phyloP scores from a whole-genome alignment of 2,329 filamentous ascomycete genomes.

The Ceratocystiopsis minuta region DNA sequence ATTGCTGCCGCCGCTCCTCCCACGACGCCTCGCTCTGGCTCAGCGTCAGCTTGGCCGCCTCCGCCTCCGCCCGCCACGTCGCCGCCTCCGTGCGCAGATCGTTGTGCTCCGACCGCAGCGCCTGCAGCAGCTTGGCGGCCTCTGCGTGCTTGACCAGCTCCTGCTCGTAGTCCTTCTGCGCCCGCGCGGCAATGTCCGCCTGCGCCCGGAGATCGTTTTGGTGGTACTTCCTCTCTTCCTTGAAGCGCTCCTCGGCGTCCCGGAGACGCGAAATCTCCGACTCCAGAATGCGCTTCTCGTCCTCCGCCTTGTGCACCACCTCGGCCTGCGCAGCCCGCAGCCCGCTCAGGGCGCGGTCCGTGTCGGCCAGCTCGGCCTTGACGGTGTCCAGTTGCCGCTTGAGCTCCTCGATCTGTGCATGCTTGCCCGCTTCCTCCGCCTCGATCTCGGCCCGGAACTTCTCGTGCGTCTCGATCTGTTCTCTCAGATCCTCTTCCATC shows the following conservation, averaged over 20 bases:
- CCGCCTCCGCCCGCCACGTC: constrained; percentile 59
- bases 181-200: constrained; percentile 79
- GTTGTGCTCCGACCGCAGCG: constrained; percentile 63
- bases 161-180: constrained; percentile 87
- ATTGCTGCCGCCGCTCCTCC: constrained; percentile 61
- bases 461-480: constrained; percentile 62
- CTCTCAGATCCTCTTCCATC: constrained; percentile 73
- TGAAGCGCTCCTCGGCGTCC: constrained; percentile 65
- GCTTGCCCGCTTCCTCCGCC: constrained; percentile 54
- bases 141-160: constrained; percentile 92
- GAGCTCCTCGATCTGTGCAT: constrained; percentile 61
- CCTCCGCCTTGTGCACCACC: constrained; percentile 48
- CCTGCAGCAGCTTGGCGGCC: constrained; percentile 71
- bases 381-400: constrained; percentile 72
- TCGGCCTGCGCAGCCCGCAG: constrained; percentile 71
- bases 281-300: constrained; percentile 66
- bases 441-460: constrained; percentile 82
- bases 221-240: constrained; percentile 64
- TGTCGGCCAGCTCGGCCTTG: constrained; percentile 59
- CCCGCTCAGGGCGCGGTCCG: constrained; percentile 65
- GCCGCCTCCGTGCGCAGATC: constrained; percentile 63
- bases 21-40: constrained; percentile 73
- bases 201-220: constrained; percentile 86
- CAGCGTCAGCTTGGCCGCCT: constrained; percentile 66
- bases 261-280: constrained; percentile 65